Base-by-base conservation (phyloP, 148 eudicot genomes). In the Rhododendron vialii region DNA sequence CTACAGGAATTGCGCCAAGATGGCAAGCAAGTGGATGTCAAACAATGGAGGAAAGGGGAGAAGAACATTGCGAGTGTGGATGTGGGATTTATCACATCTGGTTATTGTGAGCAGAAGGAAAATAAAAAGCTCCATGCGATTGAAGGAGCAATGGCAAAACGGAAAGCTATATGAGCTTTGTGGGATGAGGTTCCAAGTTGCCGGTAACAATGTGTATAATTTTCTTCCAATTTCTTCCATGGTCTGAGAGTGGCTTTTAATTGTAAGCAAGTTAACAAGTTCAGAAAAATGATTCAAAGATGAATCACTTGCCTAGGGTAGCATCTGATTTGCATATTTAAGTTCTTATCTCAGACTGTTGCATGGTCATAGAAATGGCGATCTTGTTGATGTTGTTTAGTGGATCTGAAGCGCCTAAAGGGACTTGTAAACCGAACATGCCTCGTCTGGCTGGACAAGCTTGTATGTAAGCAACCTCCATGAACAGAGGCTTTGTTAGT, bases 111-210 rank as follows among this genome's bases (percentile, higher is more conserved):
- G 85, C 91, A 94, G 20, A 91, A 88, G 87, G 96, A 90, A 67
- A 93, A 88, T 74, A 92, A 96, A 4, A 95, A 85, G 91, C 96
- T 95, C 84, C 90, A 91, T 82, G 96, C 95, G 89, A 91, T 93
- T 84, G 91, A 90, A 90, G 90, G 90, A 38, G 96, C 96, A 33
- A 96, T 24, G 69, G 28, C 69, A 24, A n/a, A 24, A 96, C 81
- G 92, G 87, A 69, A 95, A 93, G 89, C 86, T 96, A 48, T 81
- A 91, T 84, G 92, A 92, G 84, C 88, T 95, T 5, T 92, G 97
- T 91, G 88, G 87, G 88, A 92, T 90, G 91, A 92, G 88, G 89
- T 94, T 92, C 98, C 97, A 82, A 86, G 71, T 61, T 96, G 93
- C 82, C 90, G 91, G 98, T 96, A 94, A 53, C 82, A 63, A n/a